phyloP scores from a whole-genome alignment of 2,329 filamentous ascomycete species.

The Aspergillus sp. region DNA sequence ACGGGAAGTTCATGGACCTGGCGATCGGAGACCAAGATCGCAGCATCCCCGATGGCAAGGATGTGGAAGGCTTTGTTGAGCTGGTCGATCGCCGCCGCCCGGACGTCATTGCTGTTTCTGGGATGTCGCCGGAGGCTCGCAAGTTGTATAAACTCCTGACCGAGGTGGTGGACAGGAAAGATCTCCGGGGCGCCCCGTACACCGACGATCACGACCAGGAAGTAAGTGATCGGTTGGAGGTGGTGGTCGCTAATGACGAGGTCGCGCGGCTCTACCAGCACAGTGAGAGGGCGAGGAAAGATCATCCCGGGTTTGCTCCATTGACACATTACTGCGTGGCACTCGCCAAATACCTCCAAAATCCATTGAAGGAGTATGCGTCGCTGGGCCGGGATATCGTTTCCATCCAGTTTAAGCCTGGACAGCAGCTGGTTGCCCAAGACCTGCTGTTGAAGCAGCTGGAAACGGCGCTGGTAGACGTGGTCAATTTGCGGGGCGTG shows the following conservation, averaged over 20 bases:
- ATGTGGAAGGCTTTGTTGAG: conserved; percentile 64
- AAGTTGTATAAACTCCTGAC: conserved; percentile 74
- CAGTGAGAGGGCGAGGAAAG: conserved; percentile 65
- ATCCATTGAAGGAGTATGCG: conserved; percentile 92
- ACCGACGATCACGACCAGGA: conserved; percentile 73
- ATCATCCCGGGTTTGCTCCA: conserved; percentile 71
- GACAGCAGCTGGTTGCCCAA: conserved; percentile 77
- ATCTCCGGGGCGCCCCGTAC: conserved; percentile 70
- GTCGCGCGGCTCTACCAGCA: conserved; percentile 94
- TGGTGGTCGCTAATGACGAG: conserved; percentile 90
- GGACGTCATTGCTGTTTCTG: conserved; percentile 82
- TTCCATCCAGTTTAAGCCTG: conserved; percentile 79
- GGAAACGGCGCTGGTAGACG: conserved; percentile 96
- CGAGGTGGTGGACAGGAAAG: conserved; percentile 65
- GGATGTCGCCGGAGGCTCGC: conserved; percentile 78
- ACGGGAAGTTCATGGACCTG: conserved; percentile 77
- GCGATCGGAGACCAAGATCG: conserved; percentile 57
- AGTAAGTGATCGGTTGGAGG: conserved; percentile 69
- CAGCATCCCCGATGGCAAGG: conserved; percentile 54
- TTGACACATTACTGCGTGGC: conserved; percentile 83
- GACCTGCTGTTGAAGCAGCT: conserved; percentile 80
- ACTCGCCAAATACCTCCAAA: conserved; percentile 84
- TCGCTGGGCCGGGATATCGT: conserved; percentile 79
- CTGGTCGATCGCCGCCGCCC: conserved; percentile 70
- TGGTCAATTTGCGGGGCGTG: conserved; percentile 93